Base-by-base conservation (phyloP, 169 alveolate genomes). In the Plasmodium vinckei region DNA sequence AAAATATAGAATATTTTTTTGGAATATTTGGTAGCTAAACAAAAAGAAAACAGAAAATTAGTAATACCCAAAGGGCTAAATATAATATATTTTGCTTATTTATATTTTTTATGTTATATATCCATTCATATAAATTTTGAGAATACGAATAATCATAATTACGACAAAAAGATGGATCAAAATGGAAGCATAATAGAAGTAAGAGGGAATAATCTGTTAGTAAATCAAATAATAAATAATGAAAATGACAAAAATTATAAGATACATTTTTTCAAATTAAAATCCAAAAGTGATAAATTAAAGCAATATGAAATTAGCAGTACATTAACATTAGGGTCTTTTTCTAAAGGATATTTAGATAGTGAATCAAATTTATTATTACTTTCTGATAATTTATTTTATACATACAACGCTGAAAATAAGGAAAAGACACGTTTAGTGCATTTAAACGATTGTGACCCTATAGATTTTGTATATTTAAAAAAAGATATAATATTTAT, bases 391-490 rank as follows among this genome's bases (percentile, higher is more conserved):
- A 25, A 82, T 17, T 17, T 13, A n/a, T 82, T 82, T 82, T 68
- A 70, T 67, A 56, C 61, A 15, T 82, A 82, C 47, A 72, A 82
- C 53, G 23, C 25, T 53, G 90, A 67, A 44, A 82, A 65, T 15
- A 82, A 82, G 21, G 61, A 82, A 56, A 82, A 68, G 59, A 42
- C 46, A 9, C 42, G 51, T 4, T 67, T 82, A 67, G 56, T 56
- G 44, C 54, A 65, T 67, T 82, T 82, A 27, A 82, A 57, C 25
- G 67, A 68, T 39, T 65, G 72, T 2, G 84, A 82, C 33, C 79
- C 84, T 17, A 44, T 15, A 17, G 90, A 82, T 67, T 82, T 82
- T 82, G 61, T 82, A 82, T 82, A 67, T 68, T 82, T 67, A 54
- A 82, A 82, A 44, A 57, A 68, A 68, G 27, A 82, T 23, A 53